Evolutionary conservation across 192 early-diverging fungal species (phyloP).

Genomic region (Podila horticola): DNA sequence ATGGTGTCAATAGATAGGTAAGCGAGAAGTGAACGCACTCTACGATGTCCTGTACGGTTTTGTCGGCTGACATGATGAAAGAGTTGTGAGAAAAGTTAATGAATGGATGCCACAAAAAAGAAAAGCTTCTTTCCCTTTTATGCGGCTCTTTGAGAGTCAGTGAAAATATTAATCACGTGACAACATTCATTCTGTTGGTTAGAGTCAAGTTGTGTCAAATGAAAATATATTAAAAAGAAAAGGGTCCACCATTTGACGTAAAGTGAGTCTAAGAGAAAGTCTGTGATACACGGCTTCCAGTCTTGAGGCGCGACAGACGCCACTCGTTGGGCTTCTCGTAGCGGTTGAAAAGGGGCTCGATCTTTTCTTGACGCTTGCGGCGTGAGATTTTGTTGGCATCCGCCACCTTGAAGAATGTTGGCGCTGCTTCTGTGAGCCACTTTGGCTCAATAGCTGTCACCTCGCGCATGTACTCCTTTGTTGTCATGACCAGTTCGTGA

Average conservation of each 20-base stretch:
- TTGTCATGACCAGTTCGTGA: constrained; percentile 90
- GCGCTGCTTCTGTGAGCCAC: constrained; percentile 96
- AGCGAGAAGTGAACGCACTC: constrained; percentile 14
- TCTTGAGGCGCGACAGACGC: constrained; percentile 86
- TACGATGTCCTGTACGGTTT: constrained; percentile 32
- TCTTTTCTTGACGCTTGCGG: constrained; percentile 92
- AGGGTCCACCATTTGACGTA: not conserved
- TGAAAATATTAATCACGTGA: not conserved
- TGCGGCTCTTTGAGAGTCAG: not conserved
- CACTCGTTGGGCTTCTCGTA: constrained; percentile 98
- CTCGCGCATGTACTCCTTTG: constrained; percentile 94
- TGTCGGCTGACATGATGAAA: constrained; percentile 43
- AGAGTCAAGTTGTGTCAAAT: not conserved
- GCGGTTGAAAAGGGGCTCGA: constrained; percentile 91
- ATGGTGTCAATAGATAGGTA: not conserved
- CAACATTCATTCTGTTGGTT: not conserved
- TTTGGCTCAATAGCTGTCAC: constrained; percentile 90
- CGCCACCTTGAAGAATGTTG: constrained; percentile 96
- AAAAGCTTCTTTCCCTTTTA: not conserved
- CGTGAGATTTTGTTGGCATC: constrained; percentile 95
- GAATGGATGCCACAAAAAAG: not conserved
- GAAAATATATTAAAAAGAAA: not conserved
- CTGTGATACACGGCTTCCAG: constrained; percentile 76
- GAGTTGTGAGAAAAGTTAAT: not conserved
- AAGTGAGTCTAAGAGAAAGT: constrained; percentile 63